Percentiles rank a stretch among this genome's conserved stretches.
Evolutionary conservation across 306 rosid species (phyloP).

Genomic region (Crotalaria pallida): DNA sequence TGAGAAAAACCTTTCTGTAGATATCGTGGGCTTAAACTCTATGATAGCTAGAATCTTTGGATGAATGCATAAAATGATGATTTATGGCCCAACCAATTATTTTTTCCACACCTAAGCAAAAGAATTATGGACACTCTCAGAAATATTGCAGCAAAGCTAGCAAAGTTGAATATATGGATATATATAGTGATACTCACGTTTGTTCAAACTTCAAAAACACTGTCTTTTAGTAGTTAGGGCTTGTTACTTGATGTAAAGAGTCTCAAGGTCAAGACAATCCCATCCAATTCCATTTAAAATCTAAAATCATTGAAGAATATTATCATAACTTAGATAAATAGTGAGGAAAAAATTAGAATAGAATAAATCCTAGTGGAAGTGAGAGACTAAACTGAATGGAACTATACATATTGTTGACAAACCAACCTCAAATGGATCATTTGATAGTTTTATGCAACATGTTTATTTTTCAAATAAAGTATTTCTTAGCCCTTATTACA

Average conservation of each 20-base stretch:
- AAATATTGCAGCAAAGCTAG: slow-evolving; percentile 7
- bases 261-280: slow-evolving; percentile 84
- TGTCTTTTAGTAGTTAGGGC: slow-evolving; percentile 67
- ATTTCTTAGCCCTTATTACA: background rate
- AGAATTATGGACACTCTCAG: slow-evolving; percentile 1
- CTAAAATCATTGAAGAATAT: slow-evolving; percentile 44
- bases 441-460: background rate
- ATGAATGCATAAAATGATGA: slow-evolving; percentile 57
- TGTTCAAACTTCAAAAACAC: slow-evolving; percentile 5
- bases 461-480: background rate
- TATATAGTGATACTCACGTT: background rate
- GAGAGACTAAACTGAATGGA: background rate
- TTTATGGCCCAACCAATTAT: slow-evolving; percentile 86
- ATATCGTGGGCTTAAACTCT: slow-evolving; percentile 59
- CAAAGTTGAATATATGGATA: background rate
- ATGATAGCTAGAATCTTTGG: slow-evolving; percentile 41
- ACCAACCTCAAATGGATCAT: background rate
- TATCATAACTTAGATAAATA: slow-evolving; percentile 10
- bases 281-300: slow-evolving; percentile 62
- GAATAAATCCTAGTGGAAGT: background rate
- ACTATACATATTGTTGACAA: background rate
- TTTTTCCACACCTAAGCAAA: slow-evolving; percentile 66
- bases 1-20: slow-evolving; percentile 63
- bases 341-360: background rate
- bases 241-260: slow-evolving; percentile 70